Percentiles rank a stretch among this genome's conserved stretches.
phyloP scores from a whole-genome alignment of 495 filamentous ascomycete genomes.

The Aspergillus carlsbadensis region DNA sequence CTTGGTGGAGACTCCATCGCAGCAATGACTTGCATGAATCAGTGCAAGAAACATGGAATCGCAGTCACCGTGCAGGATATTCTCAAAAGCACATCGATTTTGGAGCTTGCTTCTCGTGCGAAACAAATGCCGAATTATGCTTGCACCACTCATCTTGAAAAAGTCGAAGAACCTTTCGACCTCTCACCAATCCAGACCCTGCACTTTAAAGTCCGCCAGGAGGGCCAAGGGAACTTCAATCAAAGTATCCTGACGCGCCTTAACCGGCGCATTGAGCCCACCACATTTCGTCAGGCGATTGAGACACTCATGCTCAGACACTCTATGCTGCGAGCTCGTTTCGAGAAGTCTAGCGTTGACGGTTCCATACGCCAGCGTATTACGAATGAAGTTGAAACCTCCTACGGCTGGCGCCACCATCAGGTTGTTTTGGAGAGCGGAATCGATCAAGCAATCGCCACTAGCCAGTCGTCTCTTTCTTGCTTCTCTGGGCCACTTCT shows the following conservation, averaged over 20 bases:
- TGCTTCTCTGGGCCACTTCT: neutral
- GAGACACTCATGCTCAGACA: conserved; percentile 55
- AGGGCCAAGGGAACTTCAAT: conserved; percentile 55
- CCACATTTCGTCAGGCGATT: conserved; percentile 43
- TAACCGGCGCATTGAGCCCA: conserved; percentile 34
- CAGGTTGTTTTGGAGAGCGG: neutral
- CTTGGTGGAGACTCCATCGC: conserved; percentile 34
- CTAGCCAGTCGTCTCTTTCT: neutral
- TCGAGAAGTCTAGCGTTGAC: conserved; percentile 20
- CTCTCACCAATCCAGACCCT: conserved; percentile 62
- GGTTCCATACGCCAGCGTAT: neutral
- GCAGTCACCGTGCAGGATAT: neutral
- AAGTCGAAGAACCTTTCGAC: conserved; percentile 35
- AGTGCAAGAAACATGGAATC: neutral
- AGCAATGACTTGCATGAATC: conserved; percentile 26
- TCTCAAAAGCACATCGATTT: neutral
- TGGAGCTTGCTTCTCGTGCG: neutral
- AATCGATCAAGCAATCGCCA: neutral
- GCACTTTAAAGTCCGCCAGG: conserved; percentile 49
- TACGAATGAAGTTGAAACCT: neutral
- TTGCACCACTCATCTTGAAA: neutral
- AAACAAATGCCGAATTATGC: conserved; percentile 7
- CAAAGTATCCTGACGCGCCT: conserved; percentile 58
- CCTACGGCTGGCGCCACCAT: neutral
- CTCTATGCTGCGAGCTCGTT: conserved; percentile 61